These are phyloP conservation scores for Corniculantispora saksenae DNA, from an alignment of 2,329 filamentous ascomycete species.

Conservation along the genomic window DNA sequence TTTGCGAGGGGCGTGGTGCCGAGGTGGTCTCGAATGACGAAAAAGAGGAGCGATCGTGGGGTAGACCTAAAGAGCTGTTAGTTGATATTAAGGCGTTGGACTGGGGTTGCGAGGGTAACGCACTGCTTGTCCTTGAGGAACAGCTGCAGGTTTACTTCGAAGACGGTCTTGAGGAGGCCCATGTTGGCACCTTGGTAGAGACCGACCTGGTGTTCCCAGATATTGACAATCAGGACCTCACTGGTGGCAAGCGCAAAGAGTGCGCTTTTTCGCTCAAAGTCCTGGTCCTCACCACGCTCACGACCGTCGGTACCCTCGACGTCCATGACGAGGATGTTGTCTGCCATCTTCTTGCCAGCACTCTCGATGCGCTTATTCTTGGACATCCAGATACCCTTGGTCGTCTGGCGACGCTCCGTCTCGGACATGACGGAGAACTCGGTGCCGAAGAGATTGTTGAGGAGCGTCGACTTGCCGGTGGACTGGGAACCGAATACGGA, in stretches of 20 bases:
- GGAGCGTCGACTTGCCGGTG: conserved; percentile 94
- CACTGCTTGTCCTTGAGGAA: conserved; percentile 95
- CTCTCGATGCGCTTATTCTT: conserved; percentile 77
- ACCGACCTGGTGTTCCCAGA: conserved; percentile 98
- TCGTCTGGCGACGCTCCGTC: conserved; percentile 89
- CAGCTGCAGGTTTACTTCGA: conserved; percentile 95
- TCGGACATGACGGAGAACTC: conserved; percentile 98
- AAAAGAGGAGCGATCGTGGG: conserved; percentile 90
- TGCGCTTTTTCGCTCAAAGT: conserved; percentile 97
- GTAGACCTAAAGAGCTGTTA: conserved; percentile 61
- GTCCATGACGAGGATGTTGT: conserved; percentile 99
- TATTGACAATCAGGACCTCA: conserved; percentile 97
- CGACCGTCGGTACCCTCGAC: conserved; percentile 97
- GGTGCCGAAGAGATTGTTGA: conserved; percentile 95
- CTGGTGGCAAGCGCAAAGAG: conserved; percentile 96
- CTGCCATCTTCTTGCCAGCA: conserved; percentile 70
- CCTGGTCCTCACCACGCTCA: conserved; percentile 95
- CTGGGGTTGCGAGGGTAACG: conserved; percentile 33
- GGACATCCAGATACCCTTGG: conserved; percentile 99
- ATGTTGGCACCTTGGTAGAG: conserved; percentile 98
- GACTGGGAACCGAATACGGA: conserved; percentile 99
- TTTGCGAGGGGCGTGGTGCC: conserved; percentile 89
- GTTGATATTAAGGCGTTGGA: conserved; percentile 5
- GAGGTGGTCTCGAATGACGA: conserved; percentile 96
- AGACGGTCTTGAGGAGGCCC: conserved; percentile 97